Percentiles rank a stretch among this genome's conserved stretches.
These are phyloP conservation scores for Pyrenophora seminiperda DNA, from an alignment of 2,329 filamentous ascomycete species.

Conservation along the genomic window DNA sequence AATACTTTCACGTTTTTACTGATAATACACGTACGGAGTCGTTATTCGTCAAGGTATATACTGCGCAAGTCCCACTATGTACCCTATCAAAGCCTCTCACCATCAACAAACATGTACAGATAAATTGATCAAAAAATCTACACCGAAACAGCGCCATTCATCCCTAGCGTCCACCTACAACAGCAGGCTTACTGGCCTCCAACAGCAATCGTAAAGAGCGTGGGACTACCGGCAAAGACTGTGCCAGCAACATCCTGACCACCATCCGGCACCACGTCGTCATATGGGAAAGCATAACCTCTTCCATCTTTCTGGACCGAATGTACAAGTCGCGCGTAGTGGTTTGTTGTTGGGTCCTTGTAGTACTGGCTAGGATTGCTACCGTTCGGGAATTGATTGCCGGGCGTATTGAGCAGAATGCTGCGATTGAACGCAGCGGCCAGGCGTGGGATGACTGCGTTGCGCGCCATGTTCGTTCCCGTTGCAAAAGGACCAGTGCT, in stretches of 20 bases:
- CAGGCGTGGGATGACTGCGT: conserved; percentile 72
- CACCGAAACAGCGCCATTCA: not conserved
- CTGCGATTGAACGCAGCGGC: conserved; percentile 76
- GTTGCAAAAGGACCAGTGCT: conserved; percentile 65
- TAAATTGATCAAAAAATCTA: too few relatives aligned
- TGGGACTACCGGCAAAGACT: conserved; percentile 55
- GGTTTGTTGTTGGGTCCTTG: conserved; percentile 52
- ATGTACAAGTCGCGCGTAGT: conserved; percentile 67
- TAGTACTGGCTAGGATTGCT: conserved; percentile 42
- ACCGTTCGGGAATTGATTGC: conserved; percentile 47
- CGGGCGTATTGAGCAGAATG: conserved; percentile 61
- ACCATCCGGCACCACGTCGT: conserved; percentile 67
- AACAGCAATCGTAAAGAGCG: conserved; percentile 54
- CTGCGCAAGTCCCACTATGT: too few relatives aligned
- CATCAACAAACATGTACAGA: too few relatives aligned
- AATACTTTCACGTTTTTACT: too few relatives aligned
- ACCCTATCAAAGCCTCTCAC: too few relatives aligned
- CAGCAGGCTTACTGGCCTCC: conserved; percentile 45
- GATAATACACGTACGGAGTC: too few relatives aligned
- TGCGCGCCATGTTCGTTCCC: conserved; percentile 49
- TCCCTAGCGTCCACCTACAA: not conserved
- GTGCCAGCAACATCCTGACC: conserved; percentile 61
- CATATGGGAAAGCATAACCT: conserved; percentile 71
- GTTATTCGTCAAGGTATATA: too few relatives aligned
- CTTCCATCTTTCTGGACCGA: conserved; percentile 62